Evolutionary conservation across 208 protist genomes (phyloP), one percentile per base, ranked within the genome.

Genomic region (Porcisia hertigi): DNA sequence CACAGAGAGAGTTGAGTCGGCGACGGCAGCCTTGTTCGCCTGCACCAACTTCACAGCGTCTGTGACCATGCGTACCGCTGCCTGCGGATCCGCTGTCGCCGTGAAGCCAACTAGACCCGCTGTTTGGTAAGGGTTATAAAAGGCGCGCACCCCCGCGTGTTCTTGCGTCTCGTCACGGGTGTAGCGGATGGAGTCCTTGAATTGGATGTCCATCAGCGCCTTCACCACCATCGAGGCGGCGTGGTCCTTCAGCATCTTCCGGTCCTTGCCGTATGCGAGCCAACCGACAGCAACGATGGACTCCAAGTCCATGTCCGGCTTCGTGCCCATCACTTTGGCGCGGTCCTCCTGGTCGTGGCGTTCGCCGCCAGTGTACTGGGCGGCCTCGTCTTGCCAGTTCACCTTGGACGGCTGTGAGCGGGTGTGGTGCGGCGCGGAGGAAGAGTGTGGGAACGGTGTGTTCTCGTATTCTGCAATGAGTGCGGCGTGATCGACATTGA

Each of bases 401-500:
- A 84, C 70, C 34, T 63, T 65, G 60, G 47, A 41, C 39, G 69
- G 62, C 45, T 73, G 63, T 36, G 83, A 83, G 6, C 84, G 80
- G 47, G 83, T 76, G 81, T 96, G 89, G 77, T 95, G 92, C 43
- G 88, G 89, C 4, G 93, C 87, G 8, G 75, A 62, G 39, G 77
- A 80, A 73, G 88, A 89, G 81, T 95, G 93, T 58, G 86, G 80
- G 79, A 86, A 94, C 20, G 91, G 88, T 30, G 86, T 86, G 83
- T 94, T 96, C 79, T 97, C 94, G 80, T 96, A 97, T 80, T 91
- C 86, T n/a, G 88, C 88, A 45, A 95, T 83, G 9, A 97, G 90
- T 20, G 89, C 92, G 73, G 72, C 82, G 83, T 97, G 93, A 8
- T 94, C 85, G 64, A 97, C 90, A 79, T 97, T 97, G 25, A 97